phyloP scores from a whole-genome alignment of 345 rosid genomes.

The Hibiscus mutabilis region DNA sequence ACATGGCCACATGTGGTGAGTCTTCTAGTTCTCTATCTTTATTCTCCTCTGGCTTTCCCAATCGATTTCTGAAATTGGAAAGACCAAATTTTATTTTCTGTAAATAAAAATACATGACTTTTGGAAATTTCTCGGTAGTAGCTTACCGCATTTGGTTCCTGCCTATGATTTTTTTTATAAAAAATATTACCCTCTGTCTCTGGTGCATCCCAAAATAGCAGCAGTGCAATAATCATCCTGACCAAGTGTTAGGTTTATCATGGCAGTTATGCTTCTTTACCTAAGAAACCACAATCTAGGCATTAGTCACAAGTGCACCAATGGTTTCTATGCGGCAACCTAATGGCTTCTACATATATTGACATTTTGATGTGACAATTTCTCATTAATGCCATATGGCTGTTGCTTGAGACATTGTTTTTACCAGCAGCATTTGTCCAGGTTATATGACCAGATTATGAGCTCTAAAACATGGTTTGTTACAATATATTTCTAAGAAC shows the following conservation, averaged over 20 bases:
- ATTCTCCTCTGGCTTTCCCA: not conserved
- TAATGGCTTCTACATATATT: not conserved
- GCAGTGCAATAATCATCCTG: not conserved
- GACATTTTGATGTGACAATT: constrained; percentile 2
- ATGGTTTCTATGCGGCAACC: not conserved
- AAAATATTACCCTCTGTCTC: not conserved
- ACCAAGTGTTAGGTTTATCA: not conserved
- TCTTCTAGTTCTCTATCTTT: constrained; percentile 13
- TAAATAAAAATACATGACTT: not conserved
- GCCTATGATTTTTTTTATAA: not conserved
- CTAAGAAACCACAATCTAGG: not conserved
- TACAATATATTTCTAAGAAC: not conserved
- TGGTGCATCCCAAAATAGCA: not conserved
- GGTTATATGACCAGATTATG: not conserved
- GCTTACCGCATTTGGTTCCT: not conserved
- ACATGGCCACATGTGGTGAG: constrained; percentile 94
- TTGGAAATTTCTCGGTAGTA: not conserved
- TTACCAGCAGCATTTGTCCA: not conserved
- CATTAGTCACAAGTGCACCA: not conserved
- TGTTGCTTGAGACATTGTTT: not conserved
- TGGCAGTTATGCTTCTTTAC: not conserved
- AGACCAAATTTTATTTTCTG: not conserved
- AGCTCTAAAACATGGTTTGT: not conserved
- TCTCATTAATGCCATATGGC: not conserved
- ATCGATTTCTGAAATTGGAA: not conserved